Evolutionary conservation across 768 basidiomycete species (phyloP).

Genomic region (Boletus coccyginus): DNA sequence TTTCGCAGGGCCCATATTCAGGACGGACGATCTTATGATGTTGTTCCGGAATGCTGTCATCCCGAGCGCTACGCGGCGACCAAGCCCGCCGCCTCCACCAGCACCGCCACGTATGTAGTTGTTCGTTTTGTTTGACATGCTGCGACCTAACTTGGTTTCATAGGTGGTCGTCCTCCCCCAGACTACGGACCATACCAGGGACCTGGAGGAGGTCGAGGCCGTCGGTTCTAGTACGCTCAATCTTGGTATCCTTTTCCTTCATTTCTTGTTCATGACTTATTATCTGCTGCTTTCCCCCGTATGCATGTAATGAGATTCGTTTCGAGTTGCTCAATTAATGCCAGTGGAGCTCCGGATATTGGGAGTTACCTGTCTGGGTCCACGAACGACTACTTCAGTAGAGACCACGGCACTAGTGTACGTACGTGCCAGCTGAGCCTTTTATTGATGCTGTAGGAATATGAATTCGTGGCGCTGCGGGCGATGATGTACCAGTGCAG

Average conservation of each 20-base stretch:
- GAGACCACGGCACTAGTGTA: not conserved
- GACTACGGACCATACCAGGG: constrained; percentile 87
- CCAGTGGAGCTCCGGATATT: not conserved
- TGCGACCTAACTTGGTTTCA: constrained; percentile 5
- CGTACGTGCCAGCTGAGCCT: not conserved
- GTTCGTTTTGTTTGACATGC: not conserved
- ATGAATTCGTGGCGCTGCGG: no score
- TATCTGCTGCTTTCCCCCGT: constrained; percentile 2
- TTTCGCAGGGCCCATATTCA: constrained; percentile 76
- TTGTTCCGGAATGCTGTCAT: constrained; percentile 80
- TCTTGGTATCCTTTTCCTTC: not conserved
- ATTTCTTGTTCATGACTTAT: constrained; percentile 19
- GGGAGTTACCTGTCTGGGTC: not conserved
- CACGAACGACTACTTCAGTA: not conserved
- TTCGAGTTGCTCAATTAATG: not conserved
- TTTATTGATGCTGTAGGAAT: not conserved
- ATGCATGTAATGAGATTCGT: not conserved
- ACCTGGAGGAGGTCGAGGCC: constrained; percentile 49
- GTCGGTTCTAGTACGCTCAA: constrained; percentile 34
- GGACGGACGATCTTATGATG: constrained; percentile 87
- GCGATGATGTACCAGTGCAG: not conserved
- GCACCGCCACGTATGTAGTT: constrained; percentile 40
- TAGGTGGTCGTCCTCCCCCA: constrained; percentile 73
- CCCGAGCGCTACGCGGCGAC: constrained; percentile 51
- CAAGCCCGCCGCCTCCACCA: constrained; percentile 58